Conservation (phyloP, 345 rosid genomes). For the Acer saccharum region DNA sequence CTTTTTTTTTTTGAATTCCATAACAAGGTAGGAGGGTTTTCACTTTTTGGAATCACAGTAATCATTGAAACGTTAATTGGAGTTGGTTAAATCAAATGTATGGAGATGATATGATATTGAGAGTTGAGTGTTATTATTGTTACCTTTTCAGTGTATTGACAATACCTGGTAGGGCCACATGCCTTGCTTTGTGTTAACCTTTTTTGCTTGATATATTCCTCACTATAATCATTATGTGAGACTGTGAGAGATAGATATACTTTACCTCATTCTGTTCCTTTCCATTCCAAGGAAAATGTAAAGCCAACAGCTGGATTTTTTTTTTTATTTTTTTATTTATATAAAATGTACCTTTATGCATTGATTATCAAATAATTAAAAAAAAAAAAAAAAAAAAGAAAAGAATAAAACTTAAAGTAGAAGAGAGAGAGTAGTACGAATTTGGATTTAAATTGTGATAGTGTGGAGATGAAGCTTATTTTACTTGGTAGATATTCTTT, state of each 20-base stretch:
- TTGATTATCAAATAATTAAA: too few species aligned
- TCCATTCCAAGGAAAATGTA: neutral
- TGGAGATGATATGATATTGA: neutral
- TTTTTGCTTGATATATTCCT: neutral
- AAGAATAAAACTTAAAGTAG: too few species aligned
- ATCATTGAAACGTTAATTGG: neutral
- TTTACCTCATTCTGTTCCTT: conserved; percentile 1
- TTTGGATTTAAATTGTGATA: too few species aligned
- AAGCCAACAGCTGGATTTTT: neutral
- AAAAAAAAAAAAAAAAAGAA: too few species aligned
- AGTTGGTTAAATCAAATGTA: neutral
- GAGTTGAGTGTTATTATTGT: neutral
- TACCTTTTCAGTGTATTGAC: neutral
- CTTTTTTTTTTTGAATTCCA: too few species aligned
- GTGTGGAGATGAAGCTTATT: too few species aligned
- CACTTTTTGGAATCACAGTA: too few species aligned
- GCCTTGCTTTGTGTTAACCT: neutral
- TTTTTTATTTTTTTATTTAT: too few species aligned
- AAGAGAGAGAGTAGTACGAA: too few species aligned
- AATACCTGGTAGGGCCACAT: neutral
- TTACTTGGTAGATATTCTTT: too few species aligned
- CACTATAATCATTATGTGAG: neutral
- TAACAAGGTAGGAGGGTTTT: too few species aligned
- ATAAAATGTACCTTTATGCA: too few species aligned
- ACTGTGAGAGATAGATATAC: neutral